Evolutionary conservation across 805 yeast species (phyloP), one percentile per base, ranked within the genome.

Genomic region (Myxozyma mucilagina): DNA sequence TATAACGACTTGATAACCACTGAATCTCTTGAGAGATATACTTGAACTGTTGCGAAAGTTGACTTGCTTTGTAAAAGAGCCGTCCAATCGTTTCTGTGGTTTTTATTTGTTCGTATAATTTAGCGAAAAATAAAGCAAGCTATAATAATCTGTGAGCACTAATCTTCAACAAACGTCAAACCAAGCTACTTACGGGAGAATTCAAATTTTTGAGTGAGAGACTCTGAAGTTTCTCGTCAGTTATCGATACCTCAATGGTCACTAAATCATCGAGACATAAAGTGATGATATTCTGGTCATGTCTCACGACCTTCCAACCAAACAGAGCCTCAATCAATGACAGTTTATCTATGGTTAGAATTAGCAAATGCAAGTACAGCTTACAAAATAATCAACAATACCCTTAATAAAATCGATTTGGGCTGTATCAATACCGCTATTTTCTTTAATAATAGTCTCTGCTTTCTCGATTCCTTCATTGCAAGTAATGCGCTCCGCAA

Each of bases 371-470:
- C 34, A 32, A 41, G 14, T 7, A 11, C 31, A 29, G 13, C 29
- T 24, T 24, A 24, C 4, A 16, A 16, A 24, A 8, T n/a, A 32
- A 10, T 7, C 7, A 24, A 14, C 42, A 61, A 45, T 39, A 62
- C 64, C 47, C 31, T 56, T 62, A 10, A 41, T 7, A 5, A 13
- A 4, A 49, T 64, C 45, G 20, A 69, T 41, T 53, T 69, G 72
- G 1, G 39, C 50, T 2, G 56, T 41, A 29, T 66, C 72, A 20
- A 69, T 56, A 10, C 65, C 64, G 13, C 63, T 57, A 53, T 65
- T 60, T 31, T 56, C 61, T 16, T 61, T 53, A 10, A 59, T 60
- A 3, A 63, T 56, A n/a, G 56, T 47, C 55, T 71, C 72, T 16
- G 67, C 69, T 8, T 45, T 55, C 1, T 54, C 44, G 35, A 73